Conservation (phyloP, 257 asterid species). For the Haberlea rhodopensis region DNA sequence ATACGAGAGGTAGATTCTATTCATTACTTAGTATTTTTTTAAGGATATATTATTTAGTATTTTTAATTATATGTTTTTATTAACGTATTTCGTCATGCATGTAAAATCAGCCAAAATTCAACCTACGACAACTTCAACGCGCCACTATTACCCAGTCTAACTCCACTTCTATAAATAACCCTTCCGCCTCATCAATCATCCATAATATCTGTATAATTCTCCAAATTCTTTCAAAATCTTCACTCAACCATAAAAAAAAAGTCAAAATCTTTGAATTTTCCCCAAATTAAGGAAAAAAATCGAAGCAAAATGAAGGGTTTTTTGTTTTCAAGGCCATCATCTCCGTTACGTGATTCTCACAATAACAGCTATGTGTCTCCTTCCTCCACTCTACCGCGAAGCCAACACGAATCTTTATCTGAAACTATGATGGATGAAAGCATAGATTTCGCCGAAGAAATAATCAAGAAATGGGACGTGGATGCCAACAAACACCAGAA, state of each 20-base stretch:
- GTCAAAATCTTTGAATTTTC: too few relatives aligned
- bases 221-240: too few relatives aligned
- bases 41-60: too few relatives aligned
- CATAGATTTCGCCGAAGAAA: conserved; percentile 41
- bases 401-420: conserved; percentile 40
- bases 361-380: conserved; percentile 24
- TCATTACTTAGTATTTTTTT: too few relatives aligned
- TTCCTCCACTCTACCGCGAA: conserved; percentile 30
- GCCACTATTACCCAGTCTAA: conserved; percentile 21
- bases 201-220: too few relatives aligned
- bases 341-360: conserved; percentile 32
- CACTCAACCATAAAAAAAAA: too few relatives aligned
- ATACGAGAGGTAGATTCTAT: too few relatives aligned
- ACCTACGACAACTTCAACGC: conserved; percentile 2
- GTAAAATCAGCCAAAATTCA: too few relatives aligned
- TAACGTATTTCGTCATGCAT: too few relatives aligned
- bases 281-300: too few relatives aligned
- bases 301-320: conserved; percentile 26
- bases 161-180: background rate
- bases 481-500: conserved; percentile 25
- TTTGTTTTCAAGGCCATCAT: conserved; percentile 34
- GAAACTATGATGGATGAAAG: conserved; percentile 56
- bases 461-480: conserved; percentile 46
- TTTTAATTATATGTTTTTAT: too few relatives aligned
- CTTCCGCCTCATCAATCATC: background rate